Percentiles rank a stretch among this genome's conserved stretches.
These are phyloP conservation scores for Alternaria burnsii DNA, from an alignment of 2,329 filamentous ascomycete species.

Conservation along the genomic window DNA sequence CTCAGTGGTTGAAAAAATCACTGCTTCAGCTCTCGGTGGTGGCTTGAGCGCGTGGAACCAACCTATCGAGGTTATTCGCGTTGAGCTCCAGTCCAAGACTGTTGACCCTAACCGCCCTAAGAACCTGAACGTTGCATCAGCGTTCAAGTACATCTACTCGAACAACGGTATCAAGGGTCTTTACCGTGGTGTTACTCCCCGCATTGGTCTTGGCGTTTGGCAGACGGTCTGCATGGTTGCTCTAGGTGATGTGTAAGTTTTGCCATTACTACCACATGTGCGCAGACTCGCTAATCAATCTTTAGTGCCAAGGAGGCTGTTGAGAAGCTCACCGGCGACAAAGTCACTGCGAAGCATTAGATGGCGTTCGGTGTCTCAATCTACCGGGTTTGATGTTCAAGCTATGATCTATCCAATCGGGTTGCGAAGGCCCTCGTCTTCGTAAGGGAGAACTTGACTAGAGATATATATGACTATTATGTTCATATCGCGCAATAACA, in stretches of 20 bases:
- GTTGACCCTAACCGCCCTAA: conserved; percentile 97
- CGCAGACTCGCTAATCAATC: conserved; percentile 31
- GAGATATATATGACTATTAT: not conserved
- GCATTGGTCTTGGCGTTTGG: conserved; percentile 96
- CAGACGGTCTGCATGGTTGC: conserved; percentile 99
- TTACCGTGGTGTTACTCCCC: conserved; percentile 93
- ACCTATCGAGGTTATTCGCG: conserved; percentile 98
- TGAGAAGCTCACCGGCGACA: conserved; percentile 70
- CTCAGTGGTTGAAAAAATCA: conserved; percentile 82
- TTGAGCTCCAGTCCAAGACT: conserved; percentile 99
- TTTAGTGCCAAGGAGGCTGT: conserved; percentile 70
- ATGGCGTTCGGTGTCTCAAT: conserved; percentile 35
- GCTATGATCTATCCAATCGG: conserved; percentile 8
- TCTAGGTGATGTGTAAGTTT: conserved; percentile 90
- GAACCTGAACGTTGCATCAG: conserved; percentile 96
- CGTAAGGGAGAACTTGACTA: not conserved
- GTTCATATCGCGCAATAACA: conserved; percentile 11
- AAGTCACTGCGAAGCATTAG: conserved; percentile 72
- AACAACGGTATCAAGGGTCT: conserved; percentile 89
- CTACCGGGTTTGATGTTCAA: conserved; percentile 11
- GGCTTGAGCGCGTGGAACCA: conserved; percentile 98
- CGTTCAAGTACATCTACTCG: conserved; percentile 84
- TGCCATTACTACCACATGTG: not conserved
- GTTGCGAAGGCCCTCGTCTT: conserved; percentile 7
- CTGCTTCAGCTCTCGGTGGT: conserved; percentile 86